Evolutionary conservation across 2,329 filamentous ascomycete genomes (phyloP).

Genomic region (Clonostachys chloroleuca): DNA sequence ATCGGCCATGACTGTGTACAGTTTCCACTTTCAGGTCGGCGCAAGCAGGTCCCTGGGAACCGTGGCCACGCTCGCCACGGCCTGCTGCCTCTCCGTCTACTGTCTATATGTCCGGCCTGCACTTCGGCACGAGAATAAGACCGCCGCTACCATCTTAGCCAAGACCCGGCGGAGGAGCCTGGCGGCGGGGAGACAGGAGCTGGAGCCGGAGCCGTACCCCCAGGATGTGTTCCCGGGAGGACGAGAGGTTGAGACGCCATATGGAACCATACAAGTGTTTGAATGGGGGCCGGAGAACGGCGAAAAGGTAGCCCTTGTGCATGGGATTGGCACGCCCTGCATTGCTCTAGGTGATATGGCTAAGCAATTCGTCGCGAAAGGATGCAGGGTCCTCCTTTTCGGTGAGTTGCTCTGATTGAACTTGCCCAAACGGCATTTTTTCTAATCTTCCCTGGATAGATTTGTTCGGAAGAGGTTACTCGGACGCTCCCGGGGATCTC

Average conservation of each 20-base stretch:
- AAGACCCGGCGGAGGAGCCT: neutral
- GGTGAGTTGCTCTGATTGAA: constrained; percentile 35
- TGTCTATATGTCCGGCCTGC: neutral
- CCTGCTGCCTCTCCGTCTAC: neutral
- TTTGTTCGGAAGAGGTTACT: constrained; percentile 74
- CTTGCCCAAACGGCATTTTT: neutral
- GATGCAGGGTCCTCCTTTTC: constrained; percentile 77
- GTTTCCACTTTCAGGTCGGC: too few relatives aligned
- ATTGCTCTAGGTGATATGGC: constrained; percentile 65
- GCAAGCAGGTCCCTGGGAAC: neutral
- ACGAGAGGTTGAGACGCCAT: constrained; percentile 4
- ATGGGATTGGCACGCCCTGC: constrained; percentile 78
- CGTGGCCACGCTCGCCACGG: neutral
- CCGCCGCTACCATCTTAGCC: neutral
- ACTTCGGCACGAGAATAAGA: neutral
- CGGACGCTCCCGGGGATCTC: constrained; percentile 58
- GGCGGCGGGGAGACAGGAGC: neutral
- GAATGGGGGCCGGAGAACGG: constrained; percentile 72
- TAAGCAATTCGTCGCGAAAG: constrained; percentile 56
- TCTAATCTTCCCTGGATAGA: constrained; percentile 34
- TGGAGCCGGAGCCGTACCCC: constrained; percentile 49
- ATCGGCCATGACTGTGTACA: too few relatives aligned
- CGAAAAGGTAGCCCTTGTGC: constrained; percentile 69
- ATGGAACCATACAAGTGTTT: constrained; percentile 33
- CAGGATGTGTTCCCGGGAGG: constrained; percentile 57